phyloP scores from a whole-genome alignment of 2,329 filamentous ascomycete species.

The Exophiala aquamarina region DNA sequence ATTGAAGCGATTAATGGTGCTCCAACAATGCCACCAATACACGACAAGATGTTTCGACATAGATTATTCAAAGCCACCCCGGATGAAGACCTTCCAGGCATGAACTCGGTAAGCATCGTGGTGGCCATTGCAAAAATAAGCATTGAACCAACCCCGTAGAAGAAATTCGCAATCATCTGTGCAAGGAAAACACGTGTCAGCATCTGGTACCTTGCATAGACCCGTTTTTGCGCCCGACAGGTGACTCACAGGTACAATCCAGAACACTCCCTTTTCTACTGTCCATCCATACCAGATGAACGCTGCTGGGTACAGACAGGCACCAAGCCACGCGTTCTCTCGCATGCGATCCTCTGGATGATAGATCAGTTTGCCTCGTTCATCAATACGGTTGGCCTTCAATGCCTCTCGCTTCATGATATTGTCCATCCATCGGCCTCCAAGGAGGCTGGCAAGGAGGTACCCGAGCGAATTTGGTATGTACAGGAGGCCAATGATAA shows the following conservation, averaged over 20 bases:
- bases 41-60: conserved; percentile 74
- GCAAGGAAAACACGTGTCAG: conserved; percentile 15
- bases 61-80: conserved; percentile 76
- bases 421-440: conserved; percentile 74
- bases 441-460: conserved; percentile 65
- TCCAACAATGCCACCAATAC: conserved; percentile 67
- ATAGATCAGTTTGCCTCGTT: conserved; percentile 64
- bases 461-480: conserved; percentile 76
- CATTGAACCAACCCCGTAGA: conserved; percentile 78
- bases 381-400: conserved; percentile 68
- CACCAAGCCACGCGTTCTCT: conserved; percentile 77
- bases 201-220: conserved; percentile 18
- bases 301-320: conserved; percentile 67
- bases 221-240: conserved; percentile 6
- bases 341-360: conserved; percentile 79
- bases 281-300: conserved; percentile 79
- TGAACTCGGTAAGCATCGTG: conserved; percentile 84
- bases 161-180: conserved; percentile 63
- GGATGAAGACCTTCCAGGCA: conserved; percentile 67
- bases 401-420: conserved; percentile 78
- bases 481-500: conserved; percentile 74
- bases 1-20: conserved; percentile 70
- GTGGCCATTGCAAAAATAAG: conserved; percentile 72
- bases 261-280: conserved; percentile 61
- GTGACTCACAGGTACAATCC: conserved; percentile 55